A percentile compares a stretch with the other conserved stretches of the same genome.
These are phyloP conservation scores for Penicillium sp. DNA, from an alignment of 2,329 filamentous ascomycete genomes.

Conservation along the genomic window DNA sequence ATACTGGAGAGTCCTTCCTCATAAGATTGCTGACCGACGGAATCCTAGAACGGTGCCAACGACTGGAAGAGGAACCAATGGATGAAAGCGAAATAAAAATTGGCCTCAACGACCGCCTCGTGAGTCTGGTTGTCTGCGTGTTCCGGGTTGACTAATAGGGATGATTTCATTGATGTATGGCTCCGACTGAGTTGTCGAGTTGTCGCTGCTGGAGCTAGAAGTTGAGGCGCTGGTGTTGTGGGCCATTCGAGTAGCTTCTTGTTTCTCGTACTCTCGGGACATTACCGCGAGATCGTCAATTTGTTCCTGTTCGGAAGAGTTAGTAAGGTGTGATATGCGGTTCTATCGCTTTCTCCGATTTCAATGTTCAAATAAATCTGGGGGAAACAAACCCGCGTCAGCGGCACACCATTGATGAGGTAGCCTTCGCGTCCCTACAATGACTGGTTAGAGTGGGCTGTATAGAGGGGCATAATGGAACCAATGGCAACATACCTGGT, in stretches of 20 bases:
- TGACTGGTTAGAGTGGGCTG: slow-evolving; percentile 24
- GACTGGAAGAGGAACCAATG: neutral
- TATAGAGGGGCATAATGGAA: slow-evolving; percentile 7
- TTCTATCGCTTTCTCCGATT: neutral
- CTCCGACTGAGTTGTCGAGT: slow-evolving; percentile 23
- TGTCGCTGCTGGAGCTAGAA: slow-evolving; percentile 1
- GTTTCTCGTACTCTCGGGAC: slow-evolving; percentile 49
- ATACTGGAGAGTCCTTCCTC: neutral
- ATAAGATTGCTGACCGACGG: neutral
- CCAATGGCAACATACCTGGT: slow-evolving; percentile 40
- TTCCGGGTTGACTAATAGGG: slow-evolving; percentile 31
- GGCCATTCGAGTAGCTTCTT: slow-evolving; percentile 47
- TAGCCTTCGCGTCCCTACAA: slow-evolving; percentile 50
- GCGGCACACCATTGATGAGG: slow-evolving; percentile 45
- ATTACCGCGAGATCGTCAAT: slow-evolving; percentile 49
- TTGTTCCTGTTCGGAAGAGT: slow-evolving; percentile 41
- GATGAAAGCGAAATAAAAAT: neutral
- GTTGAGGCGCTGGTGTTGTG: slow-evolving; percentile 20
- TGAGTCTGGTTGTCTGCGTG: slow-evolving; percentile 32
- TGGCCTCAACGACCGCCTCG: slow-evolving; percentile 25
- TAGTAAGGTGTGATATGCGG: slow-evolving; percentile 1
- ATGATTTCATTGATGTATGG: slow-evolving; percentile 47
- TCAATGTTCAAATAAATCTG: neutral
- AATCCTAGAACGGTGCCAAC: neutral
- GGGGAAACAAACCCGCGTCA: slow-evolving; percentile 43